Evolutionary conservation across 2,329 filamentous ascomycete species (phyloP).

Genomic region (Sporothrix inflata): DNA sequence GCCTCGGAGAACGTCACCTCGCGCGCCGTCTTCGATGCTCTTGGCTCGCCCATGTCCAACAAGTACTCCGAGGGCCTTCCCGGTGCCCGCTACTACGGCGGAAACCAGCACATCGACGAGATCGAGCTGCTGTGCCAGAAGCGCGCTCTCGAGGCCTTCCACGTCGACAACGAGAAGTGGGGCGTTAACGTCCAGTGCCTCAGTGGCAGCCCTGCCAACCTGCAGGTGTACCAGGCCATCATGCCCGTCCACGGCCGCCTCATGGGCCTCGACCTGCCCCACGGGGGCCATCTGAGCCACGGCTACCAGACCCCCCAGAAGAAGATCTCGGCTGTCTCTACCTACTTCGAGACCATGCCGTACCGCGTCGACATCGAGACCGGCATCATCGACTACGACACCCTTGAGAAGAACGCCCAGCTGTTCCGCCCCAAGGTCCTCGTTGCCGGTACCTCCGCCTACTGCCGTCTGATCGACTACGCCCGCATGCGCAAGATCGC

Average conservation of each 20-base stretch:
- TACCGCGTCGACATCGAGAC: constrained; percentile 90
- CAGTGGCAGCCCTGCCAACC: constrained; percentile 90
- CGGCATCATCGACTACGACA: constrained; percentile 96
- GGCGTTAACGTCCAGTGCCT: constrained; percentile 98
- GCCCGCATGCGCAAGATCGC: constrained; percentile 94
- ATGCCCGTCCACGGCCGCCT: constrained; percentile 94
- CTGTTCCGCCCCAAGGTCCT: constrained; percentile 96
- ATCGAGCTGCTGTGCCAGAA: constrained; percentile 95
- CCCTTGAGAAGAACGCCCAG: constrained; percentile 83
- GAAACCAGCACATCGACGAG: constrained; percentile 97
- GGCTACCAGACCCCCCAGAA: constrained; percentile 95
- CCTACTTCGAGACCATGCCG: constrained; percentile 98
- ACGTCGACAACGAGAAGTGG: constrained; percentile 85
- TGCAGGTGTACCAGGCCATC: constrained; percentile 97
- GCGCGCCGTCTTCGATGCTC: constrained; percentile 94
- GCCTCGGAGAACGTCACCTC: constrained; percentile 99
- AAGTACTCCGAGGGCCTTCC: constrained; percentile 99
- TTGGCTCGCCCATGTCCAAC: constrained; percentile 94
- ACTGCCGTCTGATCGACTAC: constrained; percentile 98
- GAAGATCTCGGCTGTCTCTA: constrained; percentile 98
- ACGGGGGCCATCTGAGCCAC: constrained; percentile 93
- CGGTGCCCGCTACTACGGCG: constrained; percentile 97
- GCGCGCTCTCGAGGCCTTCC: constrained; percentile 89
- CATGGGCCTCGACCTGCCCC: constrained; percentile 94
- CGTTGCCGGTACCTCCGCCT: constrained; percentile 94